A percentile compares a stretch with the other conserved stretches of the same genome.
phyloP scores from a whole-genome alignment of 176 grass and related monocot genomes.

The Coix lacrymajobi region DNA sequence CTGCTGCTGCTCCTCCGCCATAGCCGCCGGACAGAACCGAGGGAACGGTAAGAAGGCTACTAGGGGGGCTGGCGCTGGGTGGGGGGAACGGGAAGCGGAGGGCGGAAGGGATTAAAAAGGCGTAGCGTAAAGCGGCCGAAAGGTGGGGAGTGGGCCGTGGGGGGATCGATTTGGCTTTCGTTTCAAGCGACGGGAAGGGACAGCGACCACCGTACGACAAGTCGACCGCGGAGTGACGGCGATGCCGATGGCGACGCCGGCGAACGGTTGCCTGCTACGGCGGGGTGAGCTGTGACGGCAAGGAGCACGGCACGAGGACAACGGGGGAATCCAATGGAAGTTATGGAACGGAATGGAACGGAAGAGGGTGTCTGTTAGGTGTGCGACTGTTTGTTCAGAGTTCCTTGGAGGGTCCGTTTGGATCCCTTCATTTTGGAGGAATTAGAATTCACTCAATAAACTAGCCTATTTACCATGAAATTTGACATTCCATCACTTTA shows the following conservation, averaged over 20 bases:
- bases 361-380: not conserved
- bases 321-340: not conserved
- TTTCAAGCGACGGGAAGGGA: constrained; percentile 42
- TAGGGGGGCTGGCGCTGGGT: not conserved
- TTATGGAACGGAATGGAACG: not conserved
- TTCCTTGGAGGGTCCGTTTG: too few species aligned
- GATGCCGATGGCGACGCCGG: not conserved
- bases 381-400: not conserved
- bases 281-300: not conserved
- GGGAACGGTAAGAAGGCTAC: not conserved
- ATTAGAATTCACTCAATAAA: too few species aligned
- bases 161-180: constrained; percentile 22
- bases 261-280: not conserved
- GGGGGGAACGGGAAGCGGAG: not conserved
- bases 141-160: not conserved
- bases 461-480: too few species aligned
- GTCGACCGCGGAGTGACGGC: not conserved
- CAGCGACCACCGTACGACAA: constrained; percentile 24
- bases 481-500: too few species aligned
- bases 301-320: not conserved
- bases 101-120: constrained; percentile 29
- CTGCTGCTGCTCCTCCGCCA: constrained; percentile 42
- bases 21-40: not conserved
- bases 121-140: constrained; percentile 25
- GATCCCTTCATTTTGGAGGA: too few species aligned